Evolutionary conservation across 2,329 filamentous ascomycete genomes (phyloP).

Genomic region (Dendrostoma leiphaemia): DNA sequence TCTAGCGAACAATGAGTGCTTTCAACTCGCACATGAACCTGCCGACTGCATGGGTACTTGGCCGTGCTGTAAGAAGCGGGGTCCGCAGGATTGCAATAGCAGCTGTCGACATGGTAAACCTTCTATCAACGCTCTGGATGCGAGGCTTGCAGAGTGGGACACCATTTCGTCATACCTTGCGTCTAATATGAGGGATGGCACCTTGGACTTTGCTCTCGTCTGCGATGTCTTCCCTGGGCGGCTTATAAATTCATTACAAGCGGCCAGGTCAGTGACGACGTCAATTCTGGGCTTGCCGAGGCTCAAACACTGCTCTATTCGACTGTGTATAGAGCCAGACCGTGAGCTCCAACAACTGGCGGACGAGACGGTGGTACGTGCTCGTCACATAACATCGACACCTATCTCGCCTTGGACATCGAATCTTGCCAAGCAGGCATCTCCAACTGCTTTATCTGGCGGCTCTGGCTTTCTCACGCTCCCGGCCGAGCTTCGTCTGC

Average conservation of each 20-base stretch:
- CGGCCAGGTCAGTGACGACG: slow-evolving; percentile 1
- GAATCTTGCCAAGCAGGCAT: neutral
- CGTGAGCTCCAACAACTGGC: slow-evolving; percentile 13
- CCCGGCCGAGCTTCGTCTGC: slow-evolving; percentile 17
- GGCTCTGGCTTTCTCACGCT: neutral
- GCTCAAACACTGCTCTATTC: slow-evolving; percentile 14
- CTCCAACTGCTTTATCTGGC: neutral
- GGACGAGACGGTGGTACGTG: slow-evolving; percentile 3
- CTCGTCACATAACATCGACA: neutral
- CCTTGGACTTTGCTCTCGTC: slow-evolving; percentile 12
- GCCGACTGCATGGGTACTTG: neutral
- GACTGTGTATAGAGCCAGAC: slow-evolving; percentile 7
- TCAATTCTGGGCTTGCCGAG: slow-evolving; percentile 9
- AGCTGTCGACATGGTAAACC: neutral
- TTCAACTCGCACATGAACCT: neutral
- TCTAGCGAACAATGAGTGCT: slow-evolving; percentile 12
- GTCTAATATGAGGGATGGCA: neutral
- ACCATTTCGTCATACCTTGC: neutral
- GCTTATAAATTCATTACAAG: neutral
- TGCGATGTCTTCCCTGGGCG: slow-evolving; percentile 12
- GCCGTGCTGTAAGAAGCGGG: neutral
- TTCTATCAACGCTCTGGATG: neutral
- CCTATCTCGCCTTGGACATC: neutral
- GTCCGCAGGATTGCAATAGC: neutral
- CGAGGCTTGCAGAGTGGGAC: slow-evolving; percentile 12